These are phyloP conservation scores for Monosporascus sp. DNA, from an alignment of 2,329 filamentous ascomycete genomes.

Conservation along the genomic window DNA sequence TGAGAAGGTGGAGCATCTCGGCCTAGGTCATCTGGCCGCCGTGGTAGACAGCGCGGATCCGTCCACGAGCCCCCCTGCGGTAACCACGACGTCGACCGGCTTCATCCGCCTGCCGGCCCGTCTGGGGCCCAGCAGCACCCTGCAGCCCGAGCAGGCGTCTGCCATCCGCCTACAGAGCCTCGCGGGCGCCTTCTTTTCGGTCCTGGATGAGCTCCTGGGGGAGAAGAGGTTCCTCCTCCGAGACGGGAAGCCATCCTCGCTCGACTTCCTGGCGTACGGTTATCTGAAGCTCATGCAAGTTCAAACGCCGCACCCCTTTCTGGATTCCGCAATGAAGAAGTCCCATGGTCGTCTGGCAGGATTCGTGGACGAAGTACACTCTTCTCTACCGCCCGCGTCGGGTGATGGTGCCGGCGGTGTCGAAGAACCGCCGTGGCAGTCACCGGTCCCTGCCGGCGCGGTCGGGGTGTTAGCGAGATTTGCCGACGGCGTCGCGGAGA, in stretches of 20 bases:
- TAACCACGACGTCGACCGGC: constrained; percentile 25
- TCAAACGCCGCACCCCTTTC: constrained; percentile 40
- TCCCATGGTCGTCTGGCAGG: constrained; percentile 19
- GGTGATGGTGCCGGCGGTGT: neutral
- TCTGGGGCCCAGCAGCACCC: constrained; percentile 34
- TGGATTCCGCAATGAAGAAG: constrained; percentile 24
- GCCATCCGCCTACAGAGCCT: constrained; percentile 73
- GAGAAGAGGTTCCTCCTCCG: constrained; percentile 50
- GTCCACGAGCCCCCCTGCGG: constrained; percentile 25
- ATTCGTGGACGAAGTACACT: constrained; percentile 15
- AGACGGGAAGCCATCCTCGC: constrained; percentile 42
- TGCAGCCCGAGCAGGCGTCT: constrained; percentile 63
- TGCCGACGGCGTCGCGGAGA: constrained; percentile 26
- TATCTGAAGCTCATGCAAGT: constrained; percentile 71
- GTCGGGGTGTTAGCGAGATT: constrained; percentile 20
- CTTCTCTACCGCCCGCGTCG: neutral
- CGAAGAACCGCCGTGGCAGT: constrained; percentile 16
- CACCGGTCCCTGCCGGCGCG: constrained; percentile 10
- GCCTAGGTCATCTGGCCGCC: constrained; percentile 62
- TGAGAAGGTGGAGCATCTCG: constrained; percentile 62
- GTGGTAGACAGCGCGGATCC: constrained; percentile 38
- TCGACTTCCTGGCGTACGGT: constrained; percentile 77
- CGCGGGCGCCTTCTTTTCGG: constrained; percentile 64
- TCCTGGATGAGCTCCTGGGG: constrained; percentile 59
- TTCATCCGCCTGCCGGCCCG: constrained; percentile 28